Percentiles rank a stretch among this genome's conserved stretches.
phyloP scores from a whole-genome alignment of 2,329 filamentous ascomycete genomes.

The Fusarium gaditjirri region DNA sequence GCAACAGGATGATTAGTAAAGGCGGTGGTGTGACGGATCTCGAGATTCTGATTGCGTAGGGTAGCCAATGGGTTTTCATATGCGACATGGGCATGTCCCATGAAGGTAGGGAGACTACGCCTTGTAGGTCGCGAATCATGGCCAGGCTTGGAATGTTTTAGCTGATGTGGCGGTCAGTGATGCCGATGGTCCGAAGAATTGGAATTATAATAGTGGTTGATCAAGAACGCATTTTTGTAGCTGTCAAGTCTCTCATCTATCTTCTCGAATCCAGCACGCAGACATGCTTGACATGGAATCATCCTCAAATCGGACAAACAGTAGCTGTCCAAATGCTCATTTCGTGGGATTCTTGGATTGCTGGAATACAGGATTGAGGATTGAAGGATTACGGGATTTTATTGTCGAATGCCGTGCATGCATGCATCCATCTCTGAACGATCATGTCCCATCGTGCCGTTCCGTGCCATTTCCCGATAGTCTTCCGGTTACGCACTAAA shows the following conservation, averaged over 20 bases:
- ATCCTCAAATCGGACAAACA: neutral
- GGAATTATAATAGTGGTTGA: neutral
- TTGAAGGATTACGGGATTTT: neutral
- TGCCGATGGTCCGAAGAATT: neutral
- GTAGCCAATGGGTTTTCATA: neutral
- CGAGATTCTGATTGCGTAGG: neutral
- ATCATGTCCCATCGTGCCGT: neutral
- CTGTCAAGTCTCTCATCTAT: neutral
- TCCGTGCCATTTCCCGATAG: neutral
- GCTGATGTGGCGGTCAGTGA: neutral
- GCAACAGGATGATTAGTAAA: neutral
- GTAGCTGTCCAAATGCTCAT: neutral
- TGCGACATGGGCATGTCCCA: conserved; percentile 1
- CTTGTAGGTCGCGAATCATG: neutral
- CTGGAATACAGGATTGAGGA: conserved; percentile 1
- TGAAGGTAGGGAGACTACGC: neutral
- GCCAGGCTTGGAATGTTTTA: neutral
- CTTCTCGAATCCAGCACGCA: neutral
- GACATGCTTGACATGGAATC: neutral
- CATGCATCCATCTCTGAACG: neutral
- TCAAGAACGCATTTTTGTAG: neutral
- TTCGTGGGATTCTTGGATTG: neutral
- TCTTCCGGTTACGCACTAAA: neutral
- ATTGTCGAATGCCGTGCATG: neutral
- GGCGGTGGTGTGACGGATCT: neutral